Conservation (phyloP, 2,329 filamentous ascomycete species). For the Cyphellophora europaea region DNA sequence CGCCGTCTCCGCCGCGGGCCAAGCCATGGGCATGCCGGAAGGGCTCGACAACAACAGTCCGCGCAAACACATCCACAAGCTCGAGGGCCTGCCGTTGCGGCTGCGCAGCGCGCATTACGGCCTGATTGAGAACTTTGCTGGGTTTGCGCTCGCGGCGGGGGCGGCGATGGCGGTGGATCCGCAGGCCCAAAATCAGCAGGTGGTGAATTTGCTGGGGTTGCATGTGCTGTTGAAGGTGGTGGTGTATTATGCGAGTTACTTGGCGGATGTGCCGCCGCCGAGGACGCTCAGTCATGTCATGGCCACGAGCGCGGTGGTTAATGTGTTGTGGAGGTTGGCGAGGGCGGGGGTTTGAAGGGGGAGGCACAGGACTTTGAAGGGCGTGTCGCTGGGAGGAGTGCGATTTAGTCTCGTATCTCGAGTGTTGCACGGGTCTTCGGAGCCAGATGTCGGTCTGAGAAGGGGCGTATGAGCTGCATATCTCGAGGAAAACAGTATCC, state of each 20-base stretch:
- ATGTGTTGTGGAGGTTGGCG: slow-evolving; percentile 8
- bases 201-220: slow-evolving; percentile 8
- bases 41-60: slow-evolving; percentile 8
- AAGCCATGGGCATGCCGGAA: slow-evolving; percentile 6
- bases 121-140: slow-evolving; percentile 10
- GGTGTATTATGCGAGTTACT: slow-evolving; percentile 7
- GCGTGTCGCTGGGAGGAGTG: no score
- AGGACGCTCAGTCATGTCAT: slow-evolving; percentile 6
- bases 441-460: no score
- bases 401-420: no score
- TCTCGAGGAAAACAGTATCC: no score
- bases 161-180: slow-evolving; percentile 5
- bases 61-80: slow-evolving; percentile 3
- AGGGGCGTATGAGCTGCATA: no score
- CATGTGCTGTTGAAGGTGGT: slow-evolving; percentile 8
- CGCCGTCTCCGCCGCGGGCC: slow-evolving; percentile 7
- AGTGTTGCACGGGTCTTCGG: no score
- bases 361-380: no score
- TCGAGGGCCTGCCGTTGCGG: slow-evolving; percentile 8
- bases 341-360: no score
- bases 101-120: slow-evolving; percentile 5
- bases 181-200: background rate
- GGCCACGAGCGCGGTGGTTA: slow-evolving; percentile 5
- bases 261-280: slow-evolving; percentile 3
- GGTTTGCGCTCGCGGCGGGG: slow-evolving; percentile 8